phyloP scores from a whole-genome alignment of 441 rosid species.

The Flueggea neowawraea region DNA sequence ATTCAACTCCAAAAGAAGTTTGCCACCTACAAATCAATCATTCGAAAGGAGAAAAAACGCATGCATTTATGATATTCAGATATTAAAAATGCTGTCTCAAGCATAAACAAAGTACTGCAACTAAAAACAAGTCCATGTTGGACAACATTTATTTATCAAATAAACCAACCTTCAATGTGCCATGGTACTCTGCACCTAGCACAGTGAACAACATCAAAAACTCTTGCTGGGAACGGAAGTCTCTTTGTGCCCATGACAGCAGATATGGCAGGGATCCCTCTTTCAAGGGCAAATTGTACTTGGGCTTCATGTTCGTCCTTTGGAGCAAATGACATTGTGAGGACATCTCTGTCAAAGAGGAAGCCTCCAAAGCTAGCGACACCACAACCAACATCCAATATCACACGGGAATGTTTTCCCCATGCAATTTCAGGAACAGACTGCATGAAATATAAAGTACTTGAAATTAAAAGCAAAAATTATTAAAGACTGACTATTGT shows the following conservation, averaged over 20 bases:
- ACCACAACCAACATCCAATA: conserved; percentile 97
- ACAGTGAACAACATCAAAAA: conserved; percentile 89
- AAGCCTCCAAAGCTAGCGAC: conserved; percentile 97
- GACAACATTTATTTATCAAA: not conserved
- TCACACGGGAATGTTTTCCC: conserved; percentile 82
- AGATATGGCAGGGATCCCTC: conserved; percentile 95
- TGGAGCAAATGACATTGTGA: conserved; percentile 95
- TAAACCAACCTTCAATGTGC: conserved; percentile 91
- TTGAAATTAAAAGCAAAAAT: not conserved
- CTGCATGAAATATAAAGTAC: conserved; percentile 34
- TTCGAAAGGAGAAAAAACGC: too few relatives aligned
- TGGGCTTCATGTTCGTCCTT: conserved; percentile 99
- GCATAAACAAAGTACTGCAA: too few relatives aligned
- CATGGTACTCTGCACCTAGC: conserved; percentile 99
- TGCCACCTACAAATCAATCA: conserved; percentile 55
- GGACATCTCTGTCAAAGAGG: conserved; percentile 81
- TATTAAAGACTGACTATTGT: not conserved
- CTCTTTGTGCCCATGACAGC: conserved; percentile 97
- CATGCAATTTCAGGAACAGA: conserved; percentile 81
- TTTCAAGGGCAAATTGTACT: conserved; percentile 93
- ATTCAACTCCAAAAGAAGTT: conserved; percentile 91
- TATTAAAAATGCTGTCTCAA: too few relatives aligned
- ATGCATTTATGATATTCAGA: too few relatives aligned
- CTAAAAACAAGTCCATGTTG: too few relatives aligned
- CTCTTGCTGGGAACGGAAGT: conserved; percentile 91